These are phyloP conservation scores for Ramaria sp. DNA, from an alignment of 768 basidiomycete genomes.

Conservation along the genomic window DNA sequence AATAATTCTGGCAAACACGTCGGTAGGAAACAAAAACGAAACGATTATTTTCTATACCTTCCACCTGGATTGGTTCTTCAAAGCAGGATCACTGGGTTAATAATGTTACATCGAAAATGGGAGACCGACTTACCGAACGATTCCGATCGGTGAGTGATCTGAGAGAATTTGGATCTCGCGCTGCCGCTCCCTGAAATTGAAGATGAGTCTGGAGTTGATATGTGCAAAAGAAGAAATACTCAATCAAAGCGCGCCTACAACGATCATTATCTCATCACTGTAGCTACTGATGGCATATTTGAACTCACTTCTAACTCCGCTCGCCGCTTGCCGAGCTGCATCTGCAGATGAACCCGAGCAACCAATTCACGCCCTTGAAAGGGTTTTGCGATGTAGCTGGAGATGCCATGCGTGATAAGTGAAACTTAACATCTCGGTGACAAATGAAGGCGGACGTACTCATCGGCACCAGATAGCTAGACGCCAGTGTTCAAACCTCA, in stretches of 20 bases:
- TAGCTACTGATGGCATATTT: not conserved
- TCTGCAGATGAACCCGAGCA: conserved; percentile 27
- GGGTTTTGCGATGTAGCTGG: conserved; percentile 27
- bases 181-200: conserved; percentile 5
- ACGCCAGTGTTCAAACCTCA: not conserved
- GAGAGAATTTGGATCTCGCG: conserved; percentile 8
- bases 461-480: conserved; percentile 26
- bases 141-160: conserved; percentile 8
- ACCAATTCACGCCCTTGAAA: conserved; percentile 27
- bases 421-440: not conserved
- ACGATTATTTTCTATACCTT: not conserved
- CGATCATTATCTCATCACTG: not conserved
- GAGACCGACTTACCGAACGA: conserved; percentile 1
- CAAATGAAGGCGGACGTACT: conserved; percentile 13
- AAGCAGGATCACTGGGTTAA: not conserved
- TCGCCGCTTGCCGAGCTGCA: conserved; percentile 27
- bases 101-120: not conserved
- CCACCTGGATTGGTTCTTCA: conserved; percentile 3
- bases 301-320: conserved; percentile 12
- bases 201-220: not conserved
- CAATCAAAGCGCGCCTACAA: conserved; percentile 8
- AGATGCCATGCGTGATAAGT: not conserved
- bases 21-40: not conserved
- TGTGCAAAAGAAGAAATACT: not conserved
- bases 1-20: not conserved